Evolutionary conservation across 805 yeast species (phyloP), one percentile per base, ranked within the genome.

Genomic region (Teunomyces stri): DNA sequence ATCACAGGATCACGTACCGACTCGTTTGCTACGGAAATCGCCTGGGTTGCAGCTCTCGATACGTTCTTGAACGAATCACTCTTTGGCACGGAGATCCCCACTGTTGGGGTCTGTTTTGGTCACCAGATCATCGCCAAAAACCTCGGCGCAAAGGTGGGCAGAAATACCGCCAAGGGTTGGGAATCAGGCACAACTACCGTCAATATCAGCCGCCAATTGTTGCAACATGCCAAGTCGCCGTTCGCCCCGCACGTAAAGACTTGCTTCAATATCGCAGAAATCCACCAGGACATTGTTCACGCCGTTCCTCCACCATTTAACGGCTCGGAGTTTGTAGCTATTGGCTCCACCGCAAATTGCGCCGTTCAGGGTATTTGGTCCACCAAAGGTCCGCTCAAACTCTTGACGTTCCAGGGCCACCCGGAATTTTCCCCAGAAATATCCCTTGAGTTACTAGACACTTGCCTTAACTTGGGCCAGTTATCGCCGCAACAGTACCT

Each of bases 401-500:
- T 86, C 6, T 64, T 90, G 18, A 80, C 94, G 0, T 78, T 89
- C 54, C 97, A 90, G 64, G 96, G 96, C 0, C 97, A 90, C 58
- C 97, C 97, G 0, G 97, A 90, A 61, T 90, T 87, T 58, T 59
- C 68, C 21, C 67, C 69, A 0, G 72, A 64, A 3, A 59, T 58
- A 25, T 56, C 68, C 1, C 43, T 62, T 21, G 64, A 54, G 18
- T 49, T 69, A 51, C 61, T 64, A 44, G 51, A 59, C 41, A 15
- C 47, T 18, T 54, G 57, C 40, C 47, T 43, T 43, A 48, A 57
- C 12, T 43, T 42, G 4, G 25, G 31, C 39, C 18, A 42, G 13
- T 36, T 29, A 13, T 20, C 40, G 6, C 34, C 3, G 6, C 13
- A 21, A 13, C 29, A 43, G 33, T 36, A 44, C 22, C 36, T 27